Conservation (phyloP, 1,284 basidiomycete genomes). For the Puccinia novopanici region DNA sequence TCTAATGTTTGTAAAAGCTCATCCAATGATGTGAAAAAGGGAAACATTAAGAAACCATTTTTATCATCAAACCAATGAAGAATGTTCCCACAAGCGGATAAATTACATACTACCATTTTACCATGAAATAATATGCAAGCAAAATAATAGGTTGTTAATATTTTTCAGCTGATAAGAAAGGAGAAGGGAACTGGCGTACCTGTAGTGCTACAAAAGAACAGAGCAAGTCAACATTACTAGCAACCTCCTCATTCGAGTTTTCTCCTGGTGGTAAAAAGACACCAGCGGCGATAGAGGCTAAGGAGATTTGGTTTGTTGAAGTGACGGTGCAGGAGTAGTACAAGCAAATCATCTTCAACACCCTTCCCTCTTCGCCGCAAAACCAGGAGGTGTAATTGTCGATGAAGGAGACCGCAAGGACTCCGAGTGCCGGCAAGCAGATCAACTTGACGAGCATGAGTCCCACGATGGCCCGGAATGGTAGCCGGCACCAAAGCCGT, state of each 20-base stretch:
- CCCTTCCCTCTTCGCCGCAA: constrained; percentile 3
- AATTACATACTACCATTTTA: constrained; percentile 25
- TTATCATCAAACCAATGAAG: constrained; percentile 20
- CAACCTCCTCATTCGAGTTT: constrained; percentile 1
- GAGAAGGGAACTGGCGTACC: not conserved
- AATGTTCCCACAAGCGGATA: constrained; percentile 35
- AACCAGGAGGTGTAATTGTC: constrained; percentile 14
- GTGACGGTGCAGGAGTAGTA: constrained; percentile 46
- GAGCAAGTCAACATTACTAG: constrained; percentile 40
- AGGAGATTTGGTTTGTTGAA: constrained; percentile 46
- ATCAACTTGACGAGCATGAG: constrained; percentile 25
- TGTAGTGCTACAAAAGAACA: constrained; percentile 40
- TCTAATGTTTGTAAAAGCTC: no score
- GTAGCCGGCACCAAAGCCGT: not conserved
- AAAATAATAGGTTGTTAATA: not conserved
- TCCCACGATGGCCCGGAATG: constrained; percentile 30
- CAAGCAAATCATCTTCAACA: constrained; percentile 31
- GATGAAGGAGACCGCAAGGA: constrained; percentile 9
- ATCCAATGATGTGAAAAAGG: no score
- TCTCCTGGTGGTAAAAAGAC: not conserved
- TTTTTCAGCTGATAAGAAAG: no score
- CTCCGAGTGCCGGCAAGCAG: constrained; percentile 5
- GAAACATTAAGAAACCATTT: not conserved
- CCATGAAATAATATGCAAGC: not conserved
- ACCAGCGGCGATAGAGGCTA: constrained; percentile 21